Conservation (phyloP, 2,329 filamentous ascomycete genomes). For the Fusarium sp. region DNA sequence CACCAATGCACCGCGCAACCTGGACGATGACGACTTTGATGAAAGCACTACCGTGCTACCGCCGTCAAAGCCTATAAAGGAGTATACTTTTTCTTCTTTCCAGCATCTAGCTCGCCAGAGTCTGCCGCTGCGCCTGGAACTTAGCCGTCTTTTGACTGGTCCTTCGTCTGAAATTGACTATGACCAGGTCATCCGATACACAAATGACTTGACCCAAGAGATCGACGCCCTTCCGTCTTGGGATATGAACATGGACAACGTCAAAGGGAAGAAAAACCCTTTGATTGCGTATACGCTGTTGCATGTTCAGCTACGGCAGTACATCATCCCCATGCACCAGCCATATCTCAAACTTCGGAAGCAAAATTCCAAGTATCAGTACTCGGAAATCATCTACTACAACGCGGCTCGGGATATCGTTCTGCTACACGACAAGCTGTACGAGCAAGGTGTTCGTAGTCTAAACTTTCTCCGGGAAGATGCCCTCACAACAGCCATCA, state of each 20-base stretch:
- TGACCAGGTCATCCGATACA: conserved; percentile 69
- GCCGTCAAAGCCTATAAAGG: conserved; percentile 58
- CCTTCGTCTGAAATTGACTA: conserved; percentile 65
- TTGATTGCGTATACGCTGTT: conserved; percentile 67
- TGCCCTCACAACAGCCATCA: conserved; percentile 66
- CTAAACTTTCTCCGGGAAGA: conserved; percentile 70
- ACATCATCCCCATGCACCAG: conserved; percentile 69
- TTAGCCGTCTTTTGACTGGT: conserved; percentile 65
- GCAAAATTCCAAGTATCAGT: conserved; percentile 68
- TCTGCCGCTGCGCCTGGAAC: conserved; percentile 63
- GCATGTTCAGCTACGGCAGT: conserved; percentile 68
- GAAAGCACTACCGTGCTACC: conserved; percentile 62
- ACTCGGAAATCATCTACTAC: conserved; percentile 71
- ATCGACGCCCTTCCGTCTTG: conserved; percentile 68
- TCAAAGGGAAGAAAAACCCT: conserved; percentile 59
- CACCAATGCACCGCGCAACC: conserved; percentile 63
- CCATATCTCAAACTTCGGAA: conserved; percentile 68
- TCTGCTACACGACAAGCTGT: conserved; percentile 68
- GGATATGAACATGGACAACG: conserved; percentile 53
- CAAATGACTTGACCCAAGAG: conserved; percentile 67
- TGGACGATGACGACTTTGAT: conserved; percentile 67
- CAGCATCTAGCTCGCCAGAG: conserved; percentile 66
- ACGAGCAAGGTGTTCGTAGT: conserved; percentile 65
- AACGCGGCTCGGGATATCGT: conserved; percentile 69
- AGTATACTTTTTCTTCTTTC: conserved; percentile 68